Base-by-base conservation (phyloP, 176 grass and related monocot genomes). In the Poa annua region DNA sequence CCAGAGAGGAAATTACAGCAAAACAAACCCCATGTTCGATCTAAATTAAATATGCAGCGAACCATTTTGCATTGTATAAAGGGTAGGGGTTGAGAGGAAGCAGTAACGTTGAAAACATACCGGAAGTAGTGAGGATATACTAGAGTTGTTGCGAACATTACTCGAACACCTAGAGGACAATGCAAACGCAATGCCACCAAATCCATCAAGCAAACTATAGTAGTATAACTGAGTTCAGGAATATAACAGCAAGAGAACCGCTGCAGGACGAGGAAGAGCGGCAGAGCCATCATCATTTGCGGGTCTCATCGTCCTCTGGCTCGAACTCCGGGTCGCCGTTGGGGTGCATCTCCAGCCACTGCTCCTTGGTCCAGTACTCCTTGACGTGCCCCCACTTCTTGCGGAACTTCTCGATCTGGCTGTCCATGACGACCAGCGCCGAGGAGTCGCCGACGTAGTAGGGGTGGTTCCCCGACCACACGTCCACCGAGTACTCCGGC, bases 381-480 rank as follows among this genome's bases (percentile, higher is more conserved):
- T 90, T 86, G 59, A 94, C 19, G 67, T 94, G 78, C 5, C 92
- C 92, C 81, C 86, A 94, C 74, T 87, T 91, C 92, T 92, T 94
- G 84, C 89, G 92, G 85, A 91, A 94, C 81, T 94, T 94, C 89
- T 94, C 92, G 89, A 94, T 91, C 92, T 91, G 92, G 85, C 90
- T 91, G 92, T 89, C 92, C 79, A 89, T 88, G 7, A 87, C 82
- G 33, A 85, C 84, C 76, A 94, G 85, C 59, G 92, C 92, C 74
- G 92, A 94, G 38, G 86, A 88, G 87, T 78, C 90, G 68, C 96
- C 96, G 17, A 91, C 88, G 89, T 91, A 98, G 84, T 93, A 98
- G 25, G 92, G 92, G 89, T 98, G 96, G 85, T 98, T 98, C 48
- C 96, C 96, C 55, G 96, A 98, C 96, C 92, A 98, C 26, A 92